Conservation (phyloP, 805 yeast species). For the Saccharomycopsis schoenii region DNA sequence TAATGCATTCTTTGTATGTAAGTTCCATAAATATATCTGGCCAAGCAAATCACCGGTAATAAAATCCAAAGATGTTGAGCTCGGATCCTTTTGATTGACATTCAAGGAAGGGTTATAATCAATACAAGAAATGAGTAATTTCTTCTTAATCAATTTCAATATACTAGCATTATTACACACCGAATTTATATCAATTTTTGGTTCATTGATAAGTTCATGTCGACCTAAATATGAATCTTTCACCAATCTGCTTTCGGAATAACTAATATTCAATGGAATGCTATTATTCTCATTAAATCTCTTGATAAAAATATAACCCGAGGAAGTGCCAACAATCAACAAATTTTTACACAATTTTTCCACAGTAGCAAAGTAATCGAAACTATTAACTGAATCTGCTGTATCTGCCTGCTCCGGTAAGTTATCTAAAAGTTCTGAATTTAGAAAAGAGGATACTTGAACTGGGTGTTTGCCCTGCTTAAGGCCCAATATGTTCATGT, state of each 20-base stretch:
- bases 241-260: background rate
- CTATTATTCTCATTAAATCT: background rate
- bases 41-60: slow-evolving; percentile 16
- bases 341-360: slow-evolving; percentile 4
- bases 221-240: background rate
- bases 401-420: background rate
- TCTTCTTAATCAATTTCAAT: background rate
- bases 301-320: slow-evolving; percentile 12
- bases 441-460: slow-evolving; percentile 6
- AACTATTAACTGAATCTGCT: background rate
- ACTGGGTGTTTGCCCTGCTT: slow-evolving; percentile 12
- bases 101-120: slow-evolving; percentile 1
- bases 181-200: background rate
- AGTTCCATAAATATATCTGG: slow-evolving; percentile 12
- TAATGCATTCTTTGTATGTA: background rate
- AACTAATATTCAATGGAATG: background rate
- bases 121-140: slow-evolving; percentile 6
- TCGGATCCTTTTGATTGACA: background rate
- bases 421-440: background rate
- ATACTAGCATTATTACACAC: background rate
- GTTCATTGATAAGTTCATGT: background rate
- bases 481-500: slow-evolving; percentile 7
- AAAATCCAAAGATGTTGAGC: slow-evolving; percentile 7
- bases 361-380: background rate
- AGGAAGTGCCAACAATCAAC: slow-evolving; percentile 6